Conservation (phyloP, 495 filamentous ascomycete genomes). For the Penicillium argentinense region DNA sequence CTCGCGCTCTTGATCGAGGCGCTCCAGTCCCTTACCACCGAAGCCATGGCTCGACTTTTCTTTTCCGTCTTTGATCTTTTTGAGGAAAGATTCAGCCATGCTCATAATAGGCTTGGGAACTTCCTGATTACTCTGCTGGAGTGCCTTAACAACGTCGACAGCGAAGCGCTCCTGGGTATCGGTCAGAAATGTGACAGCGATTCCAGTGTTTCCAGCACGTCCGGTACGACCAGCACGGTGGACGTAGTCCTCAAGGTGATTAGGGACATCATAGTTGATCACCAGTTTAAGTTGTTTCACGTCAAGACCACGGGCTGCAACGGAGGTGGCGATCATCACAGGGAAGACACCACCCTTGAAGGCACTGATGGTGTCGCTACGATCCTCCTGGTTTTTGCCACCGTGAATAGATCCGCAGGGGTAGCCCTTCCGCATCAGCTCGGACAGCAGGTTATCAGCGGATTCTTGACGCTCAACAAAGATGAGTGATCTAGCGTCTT, state of each 20-base stretch:
- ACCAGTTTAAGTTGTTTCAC: conserved; percentile 97
- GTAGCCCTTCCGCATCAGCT: conserved; percentile 85
- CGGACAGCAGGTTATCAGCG: conserved; percentile 78
- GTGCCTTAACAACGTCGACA: conserved; percentile 84
- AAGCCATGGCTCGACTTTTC: conserved; percentile 88
- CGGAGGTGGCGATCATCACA: conserved; percentile 90
- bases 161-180: conserved; percentile 89
- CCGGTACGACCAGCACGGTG: conserved; percentile 94
- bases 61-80: conserved; percentile 90
- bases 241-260: conserved; percentile 97
- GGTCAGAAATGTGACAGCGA: conserved; percentile 91
- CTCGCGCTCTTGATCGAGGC: conserved; percentile 86
- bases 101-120: conserved; percentile 72
- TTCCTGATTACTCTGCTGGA: conserved; percentile 85
- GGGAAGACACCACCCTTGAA: conserved; percentile 92
- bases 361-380: conserved; percentile 89
- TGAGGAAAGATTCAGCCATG: conserved; percentile 65
- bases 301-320: conserved; percentile 92
- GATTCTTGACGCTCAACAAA: conserved; percentile 96
- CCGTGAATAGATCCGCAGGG: conserved; percentile 96
- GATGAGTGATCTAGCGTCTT: conserved; percentile 84
- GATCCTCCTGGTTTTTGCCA: conserved; percentile 92
- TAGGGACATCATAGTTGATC: conserved; percentile 95
- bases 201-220: conserved; percentile 90
- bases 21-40: conserved; percentile 91